Conservation (phyloP, 2,329 filamentous ascomycete species). For the Aureobasidium uvarum region DNA sequence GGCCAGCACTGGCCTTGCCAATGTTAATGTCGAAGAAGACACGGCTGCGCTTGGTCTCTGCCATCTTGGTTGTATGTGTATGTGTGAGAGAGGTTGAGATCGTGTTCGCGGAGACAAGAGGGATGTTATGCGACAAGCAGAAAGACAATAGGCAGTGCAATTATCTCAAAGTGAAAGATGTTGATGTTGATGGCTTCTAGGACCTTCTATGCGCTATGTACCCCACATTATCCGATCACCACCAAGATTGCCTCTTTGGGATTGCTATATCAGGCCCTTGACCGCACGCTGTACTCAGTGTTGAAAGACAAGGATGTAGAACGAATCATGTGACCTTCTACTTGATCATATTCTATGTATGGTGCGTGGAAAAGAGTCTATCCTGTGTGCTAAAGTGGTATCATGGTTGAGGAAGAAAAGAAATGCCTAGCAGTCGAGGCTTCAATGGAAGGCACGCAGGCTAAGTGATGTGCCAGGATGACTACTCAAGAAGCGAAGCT, state of each 20-base stretch:
- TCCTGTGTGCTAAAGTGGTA: conserved; percentile 11
- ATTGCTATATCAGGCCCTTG: not conserved
- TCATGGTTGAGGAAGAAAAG: conserved; percentile 8
- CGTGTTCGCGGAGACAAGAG: not conserved
- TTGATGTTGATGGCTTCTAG: conserved; percentile 21
- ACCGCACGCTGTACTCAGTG: not conserved
- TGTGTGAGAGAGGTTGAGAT: not conserved
- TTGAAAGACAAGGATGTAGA: not conserved
- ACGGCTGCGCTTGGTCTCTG: conserved; percentile 58
- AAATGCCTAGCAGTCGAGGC: not conserved
- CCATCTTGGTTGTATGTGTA: conserved; percentile 21
- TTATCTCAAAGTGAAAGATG: not conserved
- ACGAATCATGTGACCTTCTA: not conserved
- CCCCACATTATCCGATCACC: conserved; percentile 6
- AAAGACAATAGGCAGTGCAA: not conserved
- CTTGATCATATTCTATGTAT: not conserved
- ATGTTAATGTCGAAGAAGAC: conserved; percentile 95
- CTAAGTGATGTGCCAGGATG: not conserved
- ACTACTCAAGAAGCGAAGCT: conserved; percentile 39
- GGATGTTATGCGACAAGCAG: not conserved
- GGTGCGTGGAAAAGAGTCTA: not conserved
- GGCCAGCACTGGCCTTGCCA: conserved; percentile 68
- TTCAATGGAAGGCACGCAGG: not conserved
- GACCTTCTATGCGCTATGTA: conserved; percentile 18
- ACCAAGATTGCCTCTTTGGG: not conserved